Evolutionary conservation across 176 grass and related monocot species (phyloP).

Genomic region (Triticum aestivum): DNA sequence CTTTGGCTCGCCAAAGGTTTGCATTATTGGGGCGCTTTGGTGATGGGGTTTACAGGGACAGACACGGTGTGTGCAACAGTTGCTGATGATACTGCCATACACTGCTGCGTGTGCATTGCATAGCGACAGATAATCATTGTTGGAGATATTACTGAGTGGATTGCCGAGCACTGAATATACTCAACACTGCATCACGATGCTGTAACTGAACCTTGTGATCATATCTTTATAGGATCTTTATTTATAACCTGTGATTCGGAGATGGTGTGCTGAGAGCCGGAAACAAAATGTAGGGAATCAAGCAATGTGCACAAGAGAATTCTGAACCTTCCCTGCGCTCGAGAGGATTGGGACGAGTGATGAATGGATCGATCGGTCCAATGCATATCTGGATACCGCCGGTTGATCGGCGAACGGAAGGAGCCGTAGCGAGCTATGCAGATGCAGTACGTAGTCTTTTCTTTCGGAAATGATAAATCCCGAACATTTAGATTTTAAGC

Average conservation of each 20-base stretch:
- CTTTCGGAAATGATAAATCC: too few relatives aligned
- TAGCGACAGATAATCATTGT: neutral
- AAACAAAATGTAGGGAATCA: neutral
- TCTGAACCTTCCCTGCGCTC: neutral
- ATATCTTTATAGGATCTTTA: neutral
- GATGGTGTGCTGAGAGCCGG: neutral
- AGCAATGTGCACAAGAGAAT: neutral
- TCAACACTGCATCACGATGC: too few relatives aligned
- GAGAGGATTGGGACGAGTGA: neutral
- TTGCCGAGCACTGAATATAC: neutral
- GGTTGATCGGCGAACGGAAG: neutral
- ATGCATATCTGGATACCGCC: neutral
- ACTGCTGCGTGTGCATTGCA: neutral
- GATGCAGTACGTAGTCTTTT: too few relatives aligned
- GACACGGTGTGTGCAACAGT: neutral
- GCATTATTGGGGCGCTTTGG: conserved; percentile 38
- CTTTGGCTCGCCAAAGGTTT: neutral
- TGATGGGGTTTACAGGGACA: neutral
- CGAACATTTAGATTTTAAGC: too few relatives aligned
- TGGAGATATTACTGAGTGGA: neutral
- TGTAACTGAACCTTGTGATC: neutral
- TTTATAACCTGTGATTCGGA: neutral
- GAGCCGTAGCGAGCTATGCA: neutral
- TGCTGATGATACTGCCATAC: neutral
- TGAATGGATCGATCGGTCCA: neutral